Conservation (phyloP, 2,329 filamentous ascomycete species). For the Colletotrichum orbiculare region DNA sequence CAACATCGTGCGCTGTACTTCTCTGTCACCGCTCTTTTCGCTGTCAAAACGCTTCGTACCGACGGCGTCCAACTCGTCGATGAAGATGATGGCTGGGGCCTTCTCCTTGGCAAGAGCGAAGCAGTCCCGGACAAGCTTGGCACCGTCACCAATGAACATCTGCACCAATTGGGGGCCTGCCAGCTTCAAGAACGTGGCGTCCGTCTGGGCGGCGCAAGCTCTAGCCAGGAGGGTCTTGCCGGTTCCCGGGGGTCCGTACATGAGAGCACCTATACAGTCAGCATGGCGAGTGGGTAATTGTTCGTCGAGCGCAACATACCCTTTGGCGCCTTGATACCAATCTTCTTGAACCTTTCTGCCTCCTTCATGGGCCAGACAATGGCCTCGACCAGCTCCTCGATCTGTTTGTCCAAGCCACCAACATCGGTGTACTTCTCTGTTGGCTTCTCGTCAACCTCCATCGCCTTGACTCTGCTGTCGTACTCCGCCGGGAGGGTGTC, state of each 20-base stretch:
- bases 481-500: slow-evolving; percentile 98
- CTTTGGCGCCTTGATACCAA: slow-evolving; percentile 99
- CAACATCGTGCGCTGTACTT: slow-evolving; percentile 98
- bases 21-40: slow-evolving; percentile 96
- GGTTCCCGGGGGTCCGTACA: slow-evolving; percentile 95
- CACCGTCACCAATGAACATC: slow-evolving; percentile 99
- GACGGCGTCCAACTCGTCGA: slow-evolving; percentile 98
- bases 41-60: slow-evolving; percentile 99
- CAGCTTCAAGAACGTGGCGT: slow-evolving; percentile 98
- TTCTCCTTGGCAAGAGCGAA: slow-evolving; percentile 99
- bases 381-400: slow-evolving; percentile 97
- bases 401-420: slow-evolving; percentile 97
- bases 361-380: slow-evolving; percentile 99
- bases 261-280: slow-evolving; percentile 79
- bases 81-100: slow-evolving; percentile 98
- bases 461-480: slow-evolving; percentile 98
- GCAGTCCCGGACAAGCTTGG: slow-evolving; percentile 96
- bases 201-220: slow-evolving; percentile 96
- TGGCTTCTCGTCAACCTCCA: slow-evolving; percentile 99
- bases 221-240: slow-evolving; percentile 93
- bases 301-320: slow-evolving; percentile 65
- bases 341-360: slow-evolving; percentile 98
- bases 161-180: slow-evolving; percentile 97
- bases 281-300: background rate
- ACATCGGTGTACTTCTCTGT: slow-evolving; percentile 99